phyloP scores from a whole-genome alignment of 352 stramenopile genomes.

The Globisporangium spiculum region DNA sequence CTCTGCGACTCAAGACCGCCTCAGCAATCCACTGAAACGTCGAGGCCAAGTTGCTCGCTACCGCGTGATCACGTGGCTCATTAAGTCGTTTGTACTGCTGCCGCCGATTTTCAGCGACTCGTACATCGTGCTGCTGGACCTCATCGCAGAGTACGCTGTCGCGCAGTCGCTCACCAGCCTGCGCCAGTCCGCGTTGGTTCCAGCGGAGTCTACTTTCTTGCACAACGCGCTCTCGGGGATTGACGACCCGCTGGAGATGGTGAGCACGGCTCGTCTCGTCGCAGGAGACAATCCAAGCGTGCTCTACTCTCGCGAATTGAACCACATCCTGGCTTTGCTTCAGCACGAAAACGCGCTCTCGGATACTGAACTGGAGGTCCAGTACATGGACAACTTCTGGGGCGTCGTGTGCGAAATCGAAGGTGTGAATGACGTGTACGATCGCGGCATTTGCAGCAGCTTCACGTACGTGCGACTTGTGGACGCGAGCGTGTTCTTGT shows the following conservation, averaged over 20 bases:
- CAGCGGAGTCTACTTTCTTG: constrained; percentile 64
- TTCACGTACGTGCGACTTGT: constrained; percentile 83
- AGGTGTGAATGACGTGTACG: constrained; percentile 24
- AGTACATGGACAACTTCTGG: constrained; percentile 83
- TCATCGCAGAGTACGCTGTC: constrained; percentile 78
- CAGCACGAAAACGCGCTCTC: constrained; percentile 72
- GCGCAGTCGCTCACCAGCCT: constrained; percentile 76
- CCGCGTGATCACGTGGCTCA: constrained; percentile 70
- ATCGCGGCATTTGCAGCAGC: constrained; percentile 50
- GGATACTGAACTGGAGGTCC: constrained; percentile 80
- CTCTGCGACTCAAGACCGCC: constrained; percentile 45
- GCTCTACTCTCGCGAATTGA: constrained; percentile 75
- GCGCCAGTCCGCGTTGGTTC: constrained; percentile 48
- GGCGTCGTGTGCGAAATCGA: constrained; percentile 36
- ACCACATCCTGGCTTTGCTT: constrained; percentile 67
- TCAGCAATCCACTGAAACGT: constrained; percentile 77
- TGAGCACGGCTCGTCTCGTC: constrained; percentile 50
- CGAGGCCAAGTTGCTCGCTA: constrained; percentile 78
- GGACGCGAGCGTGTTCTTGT: constrained; percentile 73
- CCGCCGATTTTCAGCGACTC: constrained; percentile 81
- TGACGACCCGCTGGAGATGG: constrained; percentile 63
- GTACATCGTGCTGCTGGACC: constrained; percentile 73
- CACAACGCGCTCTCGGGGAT: constrained; percentile 47
- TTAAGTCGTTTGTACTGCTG: constrained; percentile 74
- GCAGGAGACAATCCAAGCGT: constrained; percentile 58